Percentiles rank a stretch among this genome's conserved stretches.
These are phyloP conservation scores for Lepiota venenata DNA, from an alignment of 768 basidiomycete species.

Conservation along the genomic window DNA sequence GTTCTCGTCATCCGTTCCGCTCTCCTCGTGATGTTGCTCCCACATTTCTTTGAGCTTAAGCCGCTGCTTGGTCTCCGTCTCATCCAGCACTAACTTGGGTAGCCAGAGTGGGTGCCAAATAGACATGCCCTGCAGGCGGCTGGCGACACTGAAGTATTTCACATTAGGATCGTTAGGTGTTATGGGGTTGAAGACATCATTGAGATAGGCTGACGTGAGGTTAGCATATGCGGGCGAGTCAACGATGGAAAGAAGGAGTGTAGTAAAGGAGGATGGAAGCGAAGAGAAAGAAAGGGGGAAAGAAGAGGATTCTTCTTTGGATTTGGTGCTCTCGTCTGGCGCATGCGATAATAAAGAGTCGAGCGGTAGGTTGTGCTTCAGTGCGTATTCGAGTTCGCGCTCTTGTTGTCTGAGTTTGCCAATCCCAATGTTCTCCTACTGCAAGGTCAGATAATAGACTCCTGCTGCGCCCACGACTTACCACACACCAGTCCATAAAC, in stretches of 20 bases:
- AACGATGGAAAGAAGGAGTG: constrained; percentile 80
- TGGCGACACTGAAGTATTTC: constrained; percentile 91
- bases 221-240: constrained; percentile 98
- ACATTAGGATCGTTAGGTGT: constrained; percentile 79
- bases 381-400: constrained; percentile 20
- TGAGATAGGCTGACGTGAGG: constrained; percentile 81
- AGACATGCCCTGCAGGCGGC: constrained; percentile 59
- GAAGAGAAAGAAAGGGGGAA: constrained; percentile 52
- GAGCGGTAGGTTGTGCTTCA: constrained; percentile 1
- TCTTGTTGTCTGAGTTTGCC: constrained; percentile 58
- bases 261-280: constrained; percentile 81
- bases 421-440: constrained; percentile 86
- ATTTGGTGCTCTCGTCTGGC: constrained; percentile 6
- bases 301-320: constrained; percentile 27
- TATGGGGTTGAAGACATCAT: constrained; percentile 74
- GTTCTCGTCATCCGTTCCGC: constrained; percentile 10
- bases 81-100: constrained; percentile 91
- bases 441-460: not conserved
- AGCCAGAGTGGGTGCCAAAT: constrained; percentile 97
- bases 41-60: constrained; percentile 35
- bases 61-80: constrained; percentile 64
- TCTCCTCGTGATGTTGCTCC: constrained; percentile 26
- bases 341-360: constrained; percentile 5
- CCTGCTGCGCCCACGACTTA: constrained; percentile 32
- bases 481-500: constrained; percentile 99